Percentiles rank a stretch among this genome's conserved stretches.
Conservation (phyloP, 2,329 filamentous ascomycete species). For the Lecanicillium sp. region DNA sequence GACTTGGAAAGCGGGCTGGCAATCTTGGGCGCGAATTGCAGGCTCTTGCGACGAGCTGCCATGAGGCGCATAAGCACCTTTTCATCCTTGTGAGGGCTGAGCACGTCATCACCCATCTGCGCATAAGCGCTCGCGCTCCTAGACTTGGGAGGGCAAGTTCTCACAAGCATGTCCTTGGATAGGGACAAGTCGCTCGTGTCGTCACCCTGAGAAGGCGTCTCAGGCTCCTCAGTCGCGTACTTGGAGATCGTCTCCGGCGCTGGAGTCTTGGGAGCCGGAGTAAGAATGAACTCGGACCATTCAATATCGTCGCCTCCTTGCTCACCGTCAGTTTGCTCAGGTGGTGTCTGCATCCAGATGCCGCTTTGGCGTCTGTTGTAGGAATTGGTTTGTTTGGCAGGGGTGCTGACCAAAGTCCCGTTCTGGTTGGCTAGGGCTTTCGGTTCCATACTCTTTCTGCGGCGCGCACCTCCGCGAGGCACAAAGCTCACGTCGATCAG, state of each 20-base stretch:
- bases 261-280: slow-evolving; percentile 53
- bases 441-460: slow-evolving; percentile 78
- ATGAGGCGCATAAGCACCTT: slow-evolving; percentile 57
- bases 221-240: slow-evolving; percentile 46
- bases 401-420: slow-evolving; percentile 49
- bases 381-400: slow-evolving; percentile 38
- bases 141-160: slow-evolving; percentile 51
- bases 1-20: slow-evolving; percentile 62
- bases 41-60: slow-evolving; percentile 67
- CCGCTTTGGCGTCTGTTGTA: slow-evolving; percentile 48
- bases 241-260: slow-evolving; percentile 48
- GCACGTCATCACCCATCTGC: slow-evolving; percentile 38
- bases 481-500: slow-evolving; percentile 60
- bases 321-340: slow-evolving; percentile 35
- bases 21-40: slow-evolving; percentile 71
- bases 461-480: slow-evolving; percentile 63
- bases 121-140: slow-evolving; percentile 21
- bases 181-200: slow-evolving; percentile 28
- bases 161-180: slow-evolving; percentile 37
- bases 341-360: slow-evolving; percentile 50
- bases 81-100: slow-evolving; percentile 48
- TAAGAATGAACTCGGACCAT: slow-evolving; percentile 41
- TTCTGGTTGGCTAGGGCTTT: slow-evolving; percentile 63
- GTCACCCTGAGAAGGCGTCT: slow-evolving; percentile 35
- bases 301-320: slow-evolving; percentile 34